Conservation (phyloP, 2,329 filamentous ascomycete genomes). For the Sclerotinia sclerotiorum region DNA sequence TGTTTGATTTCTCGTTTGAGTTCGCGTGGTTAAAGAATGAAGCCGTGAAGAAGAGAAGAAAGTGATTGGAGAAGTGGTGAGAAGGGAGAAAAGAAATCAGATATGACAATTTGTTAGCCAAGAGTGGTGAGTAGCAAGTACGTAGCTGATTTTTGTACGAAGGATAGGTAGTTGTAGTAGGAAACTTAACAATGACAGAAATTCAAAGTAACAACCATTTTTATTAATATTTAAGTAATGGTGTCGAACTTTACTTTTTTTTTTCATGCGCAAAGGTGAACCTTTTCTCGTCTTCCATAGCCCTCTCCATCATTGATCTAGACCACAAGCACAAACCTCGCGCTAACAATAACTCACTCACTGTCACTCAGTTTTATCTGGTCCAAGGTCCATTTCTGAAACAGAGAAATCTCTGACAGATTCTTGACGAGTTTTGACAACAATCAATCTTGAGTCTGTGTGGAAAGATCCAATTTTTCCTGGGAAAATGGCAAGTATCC, state of each 20-base stretch:
- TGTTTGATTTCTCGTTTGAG: no score
- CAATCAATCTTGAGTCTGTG: background rate
- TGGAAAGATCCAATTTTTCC: background rate
- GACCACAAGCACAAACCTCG: background rate
- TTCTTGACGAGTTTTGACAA: background rate
- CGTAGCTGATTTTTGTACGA: no score
- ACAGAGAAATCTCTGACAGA: background rate
- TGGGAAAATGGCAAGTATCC: conserved; percentile 12
- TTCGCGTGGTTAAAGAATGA: no score
- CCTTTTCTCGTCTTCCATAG: background rate
- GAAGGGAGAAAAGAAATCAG: no score
- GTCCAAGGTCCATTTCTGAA: background rate
- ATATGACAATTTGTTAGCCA: no score
- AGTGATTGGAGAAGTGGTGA: no score
- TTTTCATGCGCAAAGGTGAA: background rate
- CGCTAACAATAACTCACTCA: background rate
- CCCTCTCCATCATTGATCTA: background rate
- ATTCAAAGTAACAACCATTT: no score
- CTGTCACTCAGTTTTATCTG: background rate
- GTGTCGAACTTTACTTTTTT: background rate
- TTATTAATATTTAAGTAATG: background rate
- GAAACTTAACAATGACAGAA: background rate
- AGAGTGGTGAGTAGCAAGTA: no score
- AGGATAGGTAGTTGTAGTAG: background rate
- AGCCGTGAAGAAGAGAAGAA: no score